Evolutionary conservation across 208 protist genomes (phyloP), one percentile per base, ranked within the genome.

Genomic region (Borovskyia barvae): DNA sequence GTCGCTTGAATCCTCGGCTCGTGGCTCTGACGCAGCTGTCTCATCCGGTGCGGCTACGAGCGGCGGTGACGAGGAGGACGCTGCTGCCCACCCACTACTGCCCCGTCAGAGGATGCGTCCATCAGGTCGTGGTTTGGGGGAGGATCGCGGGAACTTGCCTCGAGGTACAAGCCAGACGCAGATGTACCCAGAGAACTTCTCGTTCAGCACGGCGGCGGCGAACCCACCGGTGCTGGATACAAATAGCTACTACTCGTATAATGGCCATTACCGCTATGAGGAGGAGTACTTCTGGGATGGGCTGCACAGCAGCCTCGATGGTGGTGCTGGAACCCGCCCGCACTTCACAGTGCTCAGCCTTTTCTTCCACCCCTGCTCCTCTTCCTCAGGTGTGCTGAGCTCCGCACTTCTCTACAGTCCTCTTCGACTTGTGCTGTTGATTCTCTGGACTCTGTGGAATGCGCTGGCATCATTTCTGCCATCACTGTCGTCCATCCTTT

Each of bases 401-500:
- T 54, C 36, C 30, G 26, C 49, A 14, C 42, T 40, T 51, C 30
- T 62, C n/a, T 62, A 63, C 54, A 25, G 12, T 17, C 45, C 54
- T 17, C 35, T 70, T 14, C 65, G 66, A 5, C 20, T 59, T 5
- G 50, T 33, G 28, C 32, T 79, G 15, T 17, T 62, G 6, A 22
- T 74, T n/a, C 12, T 66, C 46, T 79, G 72, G 72, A 74, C 72
- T 11, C 28, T 42, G 15, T 36, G 50, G 32, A 66, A 68, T 42
- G 15, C 45, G 19, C 22, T 57, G 15, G 15, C 26, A 41, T 48
- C 53, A 39, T 47, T 69, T 9, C 29, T 61, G 0, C 24, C 63
- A 1, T 24, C 39, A 3, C 22, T 48, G 15, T 58, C 24, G 15
- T 22, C 25, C 9, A 20, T 17, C 11, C 43, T 15, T 43, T 15